A percentile compares a stretch with the other conserved stretches of the same genome.
Evolutionary conservation across 2,329 filamentous ascomycete species (phyloP).

Genomic region (Emergomyces orientalis): DNA sequence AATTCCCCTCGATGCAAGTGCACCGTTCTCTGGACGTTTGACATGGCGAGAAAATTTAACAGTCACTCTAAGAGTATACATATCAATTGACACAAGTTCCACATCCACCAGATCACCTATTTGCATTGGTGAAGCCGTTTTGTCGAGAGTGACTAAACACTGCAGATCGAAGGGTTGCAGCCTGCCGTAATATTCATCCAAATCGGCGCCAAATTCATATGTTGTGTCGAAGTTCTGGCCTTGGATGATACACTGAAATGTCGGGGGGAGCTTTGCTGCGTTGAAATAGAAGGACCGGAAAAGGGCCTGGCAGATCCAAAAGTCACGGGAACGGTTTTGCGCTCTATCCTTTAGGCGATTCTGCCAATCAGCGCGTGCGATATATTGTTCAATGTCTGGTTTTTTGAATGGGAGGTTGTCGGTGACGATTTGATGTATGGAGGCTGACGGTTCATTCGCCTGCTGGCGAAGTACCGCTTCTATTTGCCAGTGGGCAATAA

Average conservation of each 20-base stretch:
- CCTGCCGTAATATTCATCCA: constrained; percentile 14
- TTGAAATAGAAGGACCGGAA: constrained; percentile 50
- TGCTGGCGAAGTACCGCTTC: constrained; percentile 53
- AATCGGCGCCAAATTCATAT: background rate
- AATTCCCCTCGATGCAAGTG: constrained; percentile 3
- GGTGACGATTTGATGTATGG: constrained; percentile 23
- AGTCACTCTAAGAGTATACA: constrained; percentile 15
- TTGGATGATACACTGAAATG: constrained; percentile 33
- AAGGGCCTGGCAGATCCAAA: constrained; percentile 47
- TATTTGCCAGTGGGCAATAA: constrained; percentile 56
- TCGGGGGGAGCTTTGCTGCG: constrained; percentile 43
- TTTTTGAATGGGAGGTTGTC: constrained; percentile 43
- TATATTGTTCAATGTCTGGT: constrained; percentile 40
- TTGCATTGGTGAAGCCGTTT: constrained; percentile 9
- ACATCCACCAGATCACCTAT: constrained; percentile 17
- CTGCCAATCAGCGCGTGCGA: constrained; percentile 37
- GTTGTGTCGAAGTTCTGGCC: constrained; percentile 24
- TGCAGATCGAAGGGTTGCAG: constrained; percentile 17
- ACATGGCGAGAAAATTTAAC: constrained; percentile 13
- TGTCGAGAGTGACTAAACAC: constrained; percentile 14
- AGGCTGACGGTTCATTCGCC: constrained; percentile 36
- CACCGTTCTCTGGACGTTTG: constrained; percentile 10
- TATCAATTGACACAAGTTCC: constrained; percentile 14
- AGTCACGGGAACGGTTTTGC: constrained; percentile 27
- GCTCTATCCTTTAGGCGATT: constrained; percentile 36